A percentile compares a stretch with the other conserved stretches of the same genome.
Evolutionary conservation across 1,284 basidiomycete species (phyloP).

Genomic region (Cutaneotrichosporon arboriforme): DNA sequence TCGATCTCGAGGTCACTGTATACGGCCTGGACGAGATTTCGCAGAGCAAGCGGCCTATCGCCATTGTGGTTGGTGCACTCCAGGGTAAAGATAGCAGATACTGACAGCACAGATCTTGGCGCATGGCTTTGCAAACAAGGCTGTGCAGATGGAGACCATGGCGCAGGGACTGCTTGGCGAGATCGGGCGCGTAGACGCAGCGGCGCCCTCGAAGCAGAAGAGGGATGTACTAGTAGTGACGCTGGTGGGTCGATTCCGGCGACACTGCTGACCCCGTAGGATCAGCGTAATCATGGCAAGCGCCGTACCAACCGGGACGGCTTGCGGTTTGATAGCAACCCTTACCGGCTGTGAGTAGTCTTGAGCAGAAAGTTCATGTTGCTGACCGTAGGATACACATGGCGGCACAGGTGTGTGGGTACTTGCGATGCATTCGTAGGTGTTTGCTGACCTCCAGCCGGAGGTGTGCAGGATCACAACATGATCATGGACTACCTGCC

Average conservation of each 20-base stretch:
- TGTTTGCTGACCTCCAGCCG: constrained; percentile 41
- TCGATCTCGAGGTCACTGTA: constrained; percentile 33
- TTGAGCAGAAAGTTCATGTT: constrained; percentile 19
- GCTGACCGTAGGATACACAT: constrained; percentile 55
- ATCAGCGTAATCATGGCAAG: constrained; percentile 70
- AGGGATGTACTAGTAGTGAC: constrained; percentile 43
- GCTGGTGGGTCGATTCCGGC: constrained; percentile 25
- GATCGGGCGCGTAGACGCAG: constrained; percentile 4
- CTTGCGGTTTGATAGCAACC: constrained; percentile 58
- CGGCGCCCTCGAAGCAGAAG: constrained; percentile 12
- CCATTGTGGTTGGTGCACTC: constrained; percentile 4
- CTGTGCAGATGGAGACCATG: constrained; percentile 31
- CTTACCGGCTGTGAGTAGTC: constrained; percentile 53
- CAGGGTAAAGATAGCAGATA: background rate
- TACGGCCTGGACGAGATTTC: constrained; percentile 41
- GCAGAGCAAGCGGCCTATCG: constrained; percentile 24
- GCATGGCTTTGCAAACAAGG: constrained; percentile 35
- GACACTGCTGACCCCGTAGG: constrained; percentile 49
- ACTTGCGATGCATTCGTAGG: constrained; percentile 32
- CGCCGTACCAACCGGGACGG: constrained; percentile 58
- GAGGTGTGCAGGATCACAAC: constrained; percentile 69
- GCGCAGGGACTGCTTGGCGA: constrained; percentile 35
- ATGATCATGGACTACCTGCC: constrained; percentile 76
- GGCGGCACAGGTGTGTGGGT: constrained; percentile 54
- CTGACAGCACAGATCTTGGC: constrained; percentile 27